Base-by-base conservation (phyloP, 176 grass and related monocot species). In the Themeda triandra region DNA sequence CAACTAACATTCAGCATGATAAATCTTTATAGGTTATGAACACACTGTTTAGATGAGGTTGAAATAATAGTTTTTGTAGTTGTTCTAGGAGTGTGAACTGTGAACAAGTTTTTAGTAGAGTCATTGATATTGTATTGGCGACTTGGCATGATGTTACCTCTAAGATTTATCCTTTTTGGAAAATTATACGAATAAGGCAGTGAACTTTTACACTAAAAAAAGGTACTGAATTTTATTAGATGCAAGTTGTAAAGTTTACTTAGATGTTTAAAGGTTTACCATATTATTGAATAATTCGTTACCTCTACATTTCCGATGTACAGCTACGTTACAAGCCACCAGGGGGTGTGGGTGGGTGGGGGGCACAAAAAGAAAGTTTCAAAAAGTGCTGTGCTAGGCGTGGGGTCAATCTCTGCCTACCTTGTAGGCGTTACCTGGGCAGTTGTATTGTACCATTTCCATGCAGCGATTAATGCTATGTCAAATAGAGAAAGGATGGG, bases 151-250 rank as follows among this genome's bases (percentile, higher is more conserved):
- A 88, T 21, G 21, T 14, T 70, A 24, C 41, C 58, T 29, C 27
- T 31, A 42, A 13, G 11, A 10, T 63, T 66, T 66, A 39, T 32
- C 23, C 3, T 66, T 73, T 66, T 75, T 49, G 23, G 12, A 63
- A 78, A 36, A 21, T 17, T 54, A 54, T 54, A 54, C 69, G 15
- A 18, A 69, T 75, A 49, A 74, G 74, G 14, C 28, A 77, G n/a
- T 63, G 64, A 75, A 60, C 70, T n/a, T n/a, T n/a, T n/a, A n/a
- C n/a, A n/a, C n/a, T n/a, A n/a, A n/a, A n/a, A n/a, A n/a, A 49
- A 74, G 74, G 14, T 23, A 77, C 17, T 63, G 64, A 75, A 60
- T 63, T 54, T 49, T 87, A 70, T 49, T 87, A 70, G 10, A 28
- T 77, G 29, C 39, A 54, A 41, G 32, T n/a, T 25, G 59, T 28